Evolutionary conservation across 306 rosid genomes (phyloP).

Genomic region (Prunus davidiana): DNA sequence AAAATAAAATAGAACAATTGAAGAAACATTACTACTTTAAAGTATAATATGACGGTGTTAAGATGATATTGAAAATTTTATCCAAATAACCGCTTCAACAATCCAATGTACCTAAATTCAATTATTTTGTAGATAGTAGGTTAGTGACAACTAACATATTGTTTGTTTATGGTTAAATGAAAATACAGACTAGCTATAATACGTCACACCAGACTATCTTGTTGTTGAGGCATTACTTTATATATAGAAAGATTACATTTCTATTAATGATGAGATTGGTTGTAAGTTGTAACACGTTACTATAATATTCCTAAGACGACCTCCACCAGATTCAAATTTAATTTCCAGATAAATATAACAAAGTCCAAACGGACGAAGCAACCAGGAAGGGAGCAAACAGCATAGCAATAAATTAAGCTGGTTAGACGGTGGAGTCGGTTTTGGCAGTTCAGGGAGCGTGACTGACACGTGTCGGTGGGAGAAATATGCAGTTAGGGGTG

Average conservation of each 20-base stretch:
- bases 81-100: too few species aligned
- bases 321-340: not conserved
- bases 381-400: not conserved
- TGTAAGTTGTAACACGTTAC: not conserved
- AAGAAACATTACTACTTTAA: too few species aligned
- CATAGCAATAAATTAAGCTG: constrained; percentile 1
- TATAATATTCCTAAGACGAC: not conserved
- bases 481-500: constrained; percentile 37
- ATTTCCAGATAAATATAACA: not conserved
- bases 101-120: too few species aligned
- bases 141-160: too few species aligned
- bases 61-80: too few species aligned
- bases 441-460: constrained; percentile 25
- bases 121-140: too few species aligned
- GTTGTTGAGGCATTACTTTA: not conserved
- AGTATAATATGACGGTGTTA: too few species aligned
- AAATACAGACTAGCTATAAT: not conserved
- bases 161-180: too few species aligned
- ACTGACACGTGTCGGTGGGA: constrained; percentile 27
- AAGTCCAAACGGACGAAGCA: constrained; percentile 3
- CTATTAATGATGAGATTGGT: not conserved
- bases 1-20: too few species aligned
- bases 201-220: not conserved
- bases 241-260: not conserved
- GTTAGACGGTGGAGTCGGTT: constrained; percentile 38